Conservation (phyloP, 2,329 filamentous ascomycete genomes). For the Hymenoscyphus fraxineus region DNA sequence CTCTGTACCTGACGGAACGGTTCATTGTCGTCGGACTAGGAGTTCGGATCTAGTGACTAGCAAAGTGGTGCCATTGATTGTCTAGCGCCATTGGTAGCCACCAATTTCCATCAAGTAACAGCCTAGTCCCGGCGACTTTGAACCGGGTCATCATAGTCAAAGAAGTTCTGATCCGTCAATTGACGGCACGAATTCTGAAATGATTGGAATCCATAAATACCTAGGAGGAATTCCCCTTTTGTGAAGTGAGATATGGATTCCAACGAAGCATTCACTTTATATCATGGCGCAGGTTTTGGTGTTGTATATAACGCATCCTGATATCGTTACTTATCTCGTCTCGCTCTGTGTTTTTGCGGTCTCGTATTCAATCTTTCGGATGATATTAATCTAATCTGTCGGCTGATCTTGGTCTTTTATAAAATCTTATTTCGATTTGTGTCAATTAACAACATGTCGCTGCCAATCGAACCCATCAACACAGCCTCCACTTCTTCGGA, state of each 20-base stretch:
- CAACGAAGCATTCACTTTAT: not conserved
- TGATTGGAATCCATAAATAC: not conserved
- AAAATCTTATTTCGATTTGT: not conserved
- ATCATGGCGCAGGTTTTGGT: not conserved
- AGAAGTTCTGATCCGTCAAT: not conserved
- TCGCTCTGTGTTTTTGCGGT: not conserved
- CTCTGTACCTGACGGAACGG: not conserved
- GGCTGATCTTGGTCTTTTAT: not conserved
- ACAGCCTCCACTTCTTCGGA: not conserved
- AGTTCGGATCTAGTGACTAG: not conserved
- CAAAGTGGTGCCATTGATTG: not conserved
- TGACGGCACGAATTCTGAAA: not conserved
- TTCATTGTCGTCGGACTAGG: slow-evolving; percentile 1
- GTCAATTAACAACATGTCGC: not conserved
- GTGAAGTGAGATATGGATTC: too few relatives aligned
- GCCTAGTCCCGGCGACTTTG: not conserved
- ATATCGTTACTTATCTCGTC: not conserved
- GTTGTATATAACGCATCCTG: not conserved
- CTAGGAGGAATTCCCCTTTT: too few relatives aligned
- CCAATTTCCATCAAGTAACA: not conserved
- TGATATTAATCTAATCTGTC: not conserved
- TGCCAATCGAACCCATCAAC: not conserved
- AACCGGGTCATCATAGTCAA: not conserved
- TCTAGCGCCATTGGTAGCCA: not conserved
- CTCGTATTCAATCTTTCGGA: not conserved